phyloP scores from a whole-genome alignment of 495 filamentous ascomycete genomes.

The Penicillium steckii region DNA sequence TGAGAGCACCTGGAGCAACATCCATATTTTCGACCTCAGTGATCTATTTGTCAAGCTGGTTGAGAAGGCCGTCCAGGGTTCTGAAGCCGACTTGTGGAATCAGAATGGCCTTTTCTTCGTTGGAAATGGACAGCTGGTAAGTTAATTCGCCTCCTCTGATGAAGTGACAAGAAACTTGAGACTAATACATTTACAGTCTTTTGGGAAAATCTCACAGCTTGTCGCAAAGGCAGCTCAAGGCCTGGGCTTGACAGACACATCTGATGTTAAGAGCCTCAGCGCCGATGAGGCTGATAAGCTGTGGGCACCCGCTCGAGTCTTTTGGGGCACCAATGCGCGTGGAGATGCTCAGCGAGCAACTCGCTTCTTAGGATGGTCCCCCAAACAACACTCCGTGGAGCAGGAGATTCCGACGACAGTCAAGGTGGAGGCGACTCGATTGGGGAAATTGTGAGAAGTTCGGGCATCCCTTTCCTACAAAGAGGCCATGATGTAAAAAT shows the following conservation, averaged over 20 bases:
- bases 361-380: constrained; percentile 57
- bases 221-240: constrained; percentile 55
- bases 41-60: constrained; percentile 57
- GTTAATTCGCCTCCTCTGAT: background rate
- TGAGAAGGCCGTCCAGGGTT: constrained; percentile 56
- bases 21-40: constrained; percentile 64
- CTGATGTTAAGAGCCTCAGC: constrained; percentile 36
- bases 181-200: constrained; percentile 29
- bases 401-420: constrained; percentile 49
- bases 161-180: background rate
- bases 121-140: constrained; percentile 55
- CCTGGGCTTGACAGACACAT: constrained; percentile 55
- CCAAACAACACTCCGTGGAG: constrained; percentile 44
- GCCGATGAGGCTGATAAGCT: constrained; percentile 23
- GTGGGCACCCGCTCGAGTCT: constrained; percentile 16
- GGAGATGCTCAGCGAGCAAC: constrained; percentile 52
- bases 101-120: constrained; percentile 67
- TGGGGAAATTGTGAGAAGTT: constrained; percentile 16
- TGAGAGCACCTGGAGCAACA: constrained; percentile 61
- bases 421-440: constrained; percentile 38
- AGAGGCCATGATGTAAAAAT: background rate
- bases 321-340: constrained; percentile 57
- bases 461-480: background rate
- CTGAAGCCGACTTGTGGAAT: constrained; percentile 66
- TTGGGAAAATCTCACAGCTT: constrained; percentile 55